Evolutionary conservation across 208 protist genomes (phyloP), one percentile per base, ranked within the genome.

Genomic region (Acanthamoeba comandoni): DNA sequence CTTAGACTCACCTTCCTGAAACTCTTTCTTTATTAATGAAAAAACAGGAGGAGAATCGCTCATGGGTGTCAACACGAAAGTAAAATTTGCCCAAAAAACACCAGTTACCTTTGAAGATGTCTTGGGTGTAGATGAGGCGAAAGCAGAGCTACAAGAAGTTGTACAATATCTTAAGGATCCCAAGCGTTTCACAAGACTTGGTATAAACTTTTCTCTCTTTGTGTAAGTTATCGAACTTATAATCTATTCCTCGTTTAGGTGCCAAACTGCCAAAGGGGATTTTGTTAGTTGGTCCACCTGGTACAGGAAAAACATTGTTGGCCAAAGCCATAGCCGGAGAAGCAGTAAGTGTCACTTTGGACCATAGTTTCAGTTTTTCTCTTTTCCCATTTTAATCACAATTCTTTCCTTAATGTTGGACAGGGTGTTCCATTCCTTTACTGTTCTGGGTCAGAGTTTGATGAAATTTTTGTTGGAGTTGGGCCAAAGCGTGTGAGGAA

Each of bases 381-480:
- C 55, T 19, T 62, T 62, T 62, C 19, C 19, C 55, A 62, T 62
- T 62, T 19, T 62, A 19, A 62, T 62, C 19, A 62, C 19, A 19
- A 62, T 62, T 62, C 19, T 62, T 62, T 62, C 19, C 55, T 62
- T 75, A 17, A 15, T 60, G 96, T 96, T 19, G 96, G 98, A 93
- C 96, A 97, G 22, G 96, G 95, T 9, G 98, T 99, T 8, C 97
- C 98, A 4, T 99, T 99, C 92, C 98, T 99, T 82, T 97, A 96
- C 88, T 96, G 57, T 31, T 75, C 73, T 24, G 93, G 92, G 12
- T 96, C 97, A 4, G 97, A 98, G 92, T 99, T 99, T 93, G 98
- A 99, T 89, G 98, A 99, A 93, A 97, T 99, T 58, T 99, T 98
- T 96, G 98, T 98, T 13, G 98, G 98, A 69, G 98, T 98, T 0